Percentiles rank a stretch among this genome's conserved stretches.
These are phyloP conservation scores for Solanum dulcamara DNA, from an alignment of 257 asterid species.

Conservation along the genomic window DNA sequence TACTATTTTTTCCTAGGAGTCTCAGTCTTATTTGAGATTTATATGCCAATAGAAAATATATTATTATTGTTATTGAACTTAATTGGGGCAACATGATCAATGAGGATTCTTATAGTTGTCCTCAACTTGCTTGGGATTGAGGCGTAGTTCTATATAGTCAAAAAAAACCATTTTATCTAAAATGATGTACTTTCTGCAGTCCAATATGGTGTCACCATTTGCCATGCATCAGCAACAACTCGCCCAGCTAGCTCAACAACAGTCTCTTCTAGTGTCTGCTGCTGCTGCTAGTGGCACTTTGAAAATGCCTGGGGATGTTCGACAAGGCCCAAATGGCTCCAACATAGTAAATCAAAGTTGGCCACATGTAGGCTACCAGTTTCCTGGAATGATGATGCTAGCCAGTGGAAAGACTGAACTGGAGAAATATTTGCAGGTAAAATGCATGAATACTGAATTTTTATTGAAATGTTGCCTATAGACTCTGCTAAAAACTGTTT, in stretches of 20 bases:
- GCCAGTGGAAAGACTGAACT: slow-evolving; percentile 39
- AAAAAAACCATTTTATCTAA: neutral
- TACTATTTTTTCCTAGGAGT: neutral
- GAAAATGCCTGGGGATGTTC: slow-evolving; percentile 37
- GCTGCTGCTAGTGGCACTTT: slow-evolving; percentile 26
- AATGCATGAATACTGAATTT: neutral
- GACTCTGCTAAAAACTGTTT: neutral
- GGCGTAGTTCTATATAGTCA: neutral
- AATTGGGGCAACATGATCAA: neutral
- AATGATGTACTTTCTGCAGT: slow-evolving; percentile 21
- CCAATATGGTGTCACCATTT: slow-evolving; percentile 61
- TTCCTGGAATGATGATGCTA: slow-evolving; percentile 59
- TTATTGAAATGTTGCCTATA: neutral
- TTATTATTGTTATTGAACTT: neutral
- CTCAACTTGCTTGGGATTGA: neutral
- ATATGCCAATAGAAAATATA: neutral
- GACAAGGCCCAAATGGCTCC: slow-evolving; percentile 39
- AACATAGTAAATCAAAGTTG: slow-evolving; percentile 48
- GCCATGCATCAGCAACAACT: slow-evolving; percentile 74
- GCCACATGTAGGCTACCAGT: slow-evolving; percentile 56
- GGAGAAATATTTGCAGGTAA: slow-evolving; percentile 64
- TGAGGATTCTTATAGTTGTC: neutral
- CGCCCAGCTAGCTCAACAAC: slow-evolving; percentile 77
- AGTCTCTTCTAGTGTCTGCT: slow-evolving; percentile 56
- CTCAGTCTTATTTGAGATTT: neutral